Conservation (phyloP, 2,329 filamentous ascomycete species). For the Nemania diffusa region DNA sequence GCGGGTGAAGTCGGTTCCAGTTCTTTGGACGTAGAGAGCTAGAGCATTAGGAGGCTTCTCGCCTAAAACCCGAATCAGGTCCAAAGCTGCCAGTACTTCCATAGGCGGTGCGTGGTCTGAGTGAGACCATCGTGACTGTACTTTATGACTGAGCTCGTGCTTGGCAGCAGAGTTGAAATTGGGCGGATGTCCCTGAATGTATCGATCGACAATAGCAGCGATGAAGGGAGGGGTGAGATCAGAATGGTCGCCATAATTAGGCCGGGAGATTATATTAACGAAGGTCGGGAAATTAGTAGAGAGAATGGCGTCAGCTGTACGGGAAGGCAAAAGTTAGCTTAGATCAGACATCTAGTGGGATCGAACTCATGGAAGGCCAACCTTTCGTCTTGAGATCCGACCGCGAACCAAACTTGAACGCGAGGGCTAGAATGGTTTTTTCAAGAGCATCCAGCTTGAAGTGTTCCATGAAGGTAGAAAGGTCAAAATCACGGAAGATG, state of each 20-base stretch:
- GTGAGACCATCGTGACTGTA: conserved; percentile 74
- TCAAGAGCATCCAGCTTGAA: conserved; percentile 91
- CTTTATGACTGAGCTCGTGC: conserved; percentile 73
- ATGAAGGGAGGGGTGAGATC: conserved; percentile 77
- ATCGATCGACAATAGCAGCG: conserved; percentile 83
- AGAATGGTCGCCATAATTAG: conserved; percentile 70
- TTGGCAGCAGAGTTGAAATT: conserved; percentile 83
- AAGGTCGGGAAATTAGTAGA: conserved; percentile 82
- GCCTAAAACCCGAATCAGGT: conserved; percentile 73
- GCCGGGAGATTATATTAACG: conserved; percentile 76
- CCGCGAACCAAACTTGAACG: conserved; percentile 85
- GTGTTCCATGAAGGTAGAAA: conserved; percentile 95
- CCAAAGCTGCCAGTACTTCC: conserved; percentile 75
- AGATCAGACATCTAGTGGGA: neutral
- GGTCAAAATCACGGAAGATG: conserved; percentile 93
- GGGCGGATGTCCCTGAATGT: conserved; percentile 86
- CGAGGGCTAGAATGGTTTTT: conserved; percentile 87
- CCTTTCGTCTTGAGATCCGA: conserved; percentile 90
- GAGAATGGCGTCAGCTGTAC: conserved; percentile 85
- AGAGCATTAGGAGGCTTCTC: conserved; percentile 67
- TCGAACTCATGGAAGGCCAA: conserved; percentile 52
- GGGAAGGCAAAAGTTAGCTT: conserved; percentile 12
- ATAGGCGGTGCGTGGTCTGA: conserved; percentile 73
- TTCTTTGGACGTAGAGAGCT: conserved; percentile 75
- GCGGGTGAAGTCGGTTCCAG: conserved; percentile 78